Percentiles rank a stretch among this genome's conserved stretches.
Evolutionary conservation across 352 stramenopile genomes (phyloP).

Genomic region (Elongisporangium senticosum): DNA sequence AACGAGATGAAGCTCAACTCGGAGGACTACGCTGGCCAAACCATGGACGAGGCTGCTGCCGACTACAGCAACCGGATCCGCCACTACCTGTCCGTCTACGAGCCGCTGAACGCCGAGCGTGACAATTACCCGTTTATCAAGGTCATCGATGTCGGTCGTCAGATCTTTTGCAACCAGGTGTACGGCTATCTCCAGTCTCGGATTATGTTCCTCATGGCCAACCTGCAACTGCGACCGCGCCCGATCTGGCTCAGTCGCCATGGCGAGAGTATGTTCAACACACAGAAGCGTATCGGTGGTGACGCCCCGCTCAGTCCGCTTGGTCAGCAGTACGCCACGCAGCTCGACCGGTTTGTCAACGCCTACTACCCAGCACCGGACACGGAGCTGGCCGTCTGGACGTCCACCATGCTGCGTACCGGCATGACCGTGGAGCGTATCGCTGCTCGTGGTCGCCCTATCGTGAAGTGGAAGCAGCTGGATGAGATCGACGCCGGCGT

Average conservation of each 20-base stretch:
- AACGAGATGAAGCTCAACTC: conserved; percentile 86
- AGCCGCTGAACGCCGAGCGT: conserved; percentile 45
- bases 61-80: conserved; percentile 79
- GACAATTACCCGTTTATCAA: conserved; percentile 75
- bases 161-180: conserved; percentile 84
- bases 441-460: conserved; percentile 36
- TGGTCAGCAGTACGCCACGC: conserved; percentile 91
- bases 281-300: conserved; percentile 95
- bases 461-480: conserved; percentile 89
- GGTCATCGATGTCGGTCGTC: conserved; percentile 71
- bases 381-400: conserved; percentile 92
- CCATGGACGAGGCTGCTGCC: conserved; percentile 58
- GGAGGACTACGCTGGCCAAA: conserved; percentile 67
- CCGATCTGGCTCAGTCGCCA: conserved; percentile 97
- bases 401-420: conserved; percentile 93
- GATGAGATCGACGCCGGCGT: conserved; percentile 96
- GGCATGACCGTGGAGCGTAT: conserved; percentile 94
- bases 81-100: conserved; percentile 73
- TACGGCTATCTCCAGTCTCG: conserved; percentile 82
- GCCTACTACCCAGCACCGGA: conserved; percentile 76
- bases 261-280: conserved; percentile 97
- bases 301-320: conserved; percentile 91
- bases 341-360: conserved; percentile 92
- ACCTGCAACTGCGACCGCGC: conserved; percentile 91
- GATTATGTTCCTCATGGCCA: conserved; percentile 95